These are phyloP conservation scores for Cadophora sp. DNA, from an alignment of 2,329 filamentous ascomycete genomes.

Conservation along the genomic window DNA sequence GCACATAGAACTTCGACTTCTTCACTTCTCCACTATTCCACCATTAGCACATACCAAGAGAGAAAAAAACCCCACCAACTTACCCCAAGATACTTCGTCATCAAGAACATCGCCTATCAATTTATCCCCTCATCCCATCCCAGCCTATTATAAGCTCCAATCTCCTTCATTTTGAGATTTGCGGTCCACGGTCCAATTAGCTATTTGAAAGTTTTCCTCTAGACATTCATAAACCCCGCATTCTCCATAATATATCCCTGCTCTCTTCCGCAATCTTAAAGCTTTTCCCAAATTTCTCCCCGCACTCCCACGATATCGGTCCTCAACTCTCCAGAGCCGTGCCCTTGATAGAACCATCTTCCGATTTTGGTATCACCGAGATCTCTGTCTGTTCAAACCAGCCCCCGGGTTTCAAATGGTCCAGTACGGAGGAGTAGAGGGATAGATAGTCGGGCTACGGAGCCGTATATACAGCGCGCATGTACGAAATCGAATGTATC, in stretches of 20 bases:
- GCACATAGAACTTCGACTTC: slow-evolving; percentile 27
- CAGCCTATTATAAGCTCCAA: slow-evolving; percentile 30
- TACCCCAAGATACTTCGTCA: slow-evolving; percentile 29
- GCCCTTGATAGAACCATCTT: slow-evolving; percentile 26
- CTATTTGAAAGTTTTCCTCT: slow-evolving; percentile 34
- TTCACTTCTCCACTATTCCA: slow-evolving; percentile 25
- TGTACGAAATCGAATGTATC: slow-evolving; percentile 58
- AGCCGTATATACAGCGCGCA: slow-evolving; percentile 49
- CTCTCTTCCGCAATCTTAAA: slow-evolving; percentile 38
- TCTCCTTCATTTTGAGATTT: slow-evolving; percentile 37
- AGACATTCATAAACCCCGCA: slow-evolving; percentile 41
- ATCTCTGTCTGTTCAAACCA: slow-evolving; percentile 48
- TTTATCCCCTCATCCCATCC: slow-evolving; percentile 26
- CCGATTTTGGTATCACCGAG: slow-evolving; percentile 38
- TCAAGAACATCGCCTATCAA: slow-evolving; percentile 27
- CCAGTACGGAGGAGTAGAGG: slow-evolving; percentile 21
- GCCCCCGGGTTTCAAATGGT: slow-evolving; percentile 28
- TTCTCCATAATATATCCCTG: slow-evolving; percentile 27
- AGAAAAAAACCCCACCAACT: not conserved
- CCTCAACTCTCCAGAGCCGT: slow-evolving; percentile 47
- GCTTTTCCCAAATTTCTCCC: slow-evolving; percentile 47
- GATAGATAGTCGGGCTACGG: slow-evolving; percentile 20
- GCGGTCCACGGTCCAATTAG: slow-evolving; percentile 43
- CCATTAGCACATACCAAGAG: not conserved
- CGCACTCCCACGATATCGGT: slow-evolving; percentile 51